A percentile compares a stretch with the other conserved stretches of the same genome.
phyloP scores from a whole-genome alignment of 768 basidiomycete genomes.

The Xerocomus brunneocitrinus region DNA sequence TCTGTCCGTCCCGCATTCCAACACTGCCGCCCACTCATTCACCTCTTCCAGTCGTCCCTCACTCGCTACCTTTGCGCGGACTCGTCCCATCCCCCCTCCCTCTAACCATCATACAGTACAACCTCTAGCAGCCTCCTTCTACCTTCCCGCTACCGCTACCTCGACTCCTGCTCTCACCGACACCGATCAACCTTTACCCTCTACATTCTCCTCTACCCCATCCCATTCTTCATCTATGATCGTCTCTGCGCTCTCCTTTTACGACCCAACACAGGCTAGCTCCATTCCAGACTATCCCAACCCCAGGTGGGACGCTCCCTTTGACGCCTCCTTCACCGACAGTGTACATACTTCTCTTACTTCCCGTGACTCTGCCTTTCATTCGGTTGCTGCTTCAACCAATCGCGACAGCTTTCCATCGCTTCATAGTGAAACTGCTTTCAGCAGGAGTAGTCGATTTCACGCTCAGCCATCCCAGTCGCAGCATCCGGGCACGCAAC shows the following conservation, averaged over 20 bases:
- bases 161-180: neutral
- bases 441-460: neutral
- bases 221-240: conserved; percentile 39
- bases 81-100: neutral
- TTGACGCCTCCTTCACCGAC: conserved; percentile 10
- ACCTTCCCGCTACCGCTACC: neutral
- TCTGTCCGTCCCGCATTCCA: neutral
- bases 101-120: neutral
- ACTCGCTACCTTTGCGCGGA: neutral
- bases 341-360: neutral
- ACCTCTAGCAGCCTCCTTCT: neutral
- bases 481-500: conserved; percentile 2
- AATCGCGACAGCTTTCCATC: neutral
- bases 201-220: conserved; percentile 1
- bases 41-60: neutral
- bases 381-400: neutral
- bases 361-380: neutral
- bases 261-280: conserved; percentile 41
- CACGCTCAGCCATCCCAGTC: neutral
- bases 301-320: conserved; percentile 25
- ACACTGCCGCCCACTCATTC: neutral
- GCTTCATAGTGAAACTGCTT: neutral
- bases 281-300: conserved; percentile 39
- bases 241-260: conserved; percentile 49
- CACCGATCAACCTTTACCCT: neutral